Evolutionary conservation across 192 early-diverging fungal species (phyloP), one percentile per base, ranked within the genome.

Genomic region (Backusella morwellensis): DNA sequence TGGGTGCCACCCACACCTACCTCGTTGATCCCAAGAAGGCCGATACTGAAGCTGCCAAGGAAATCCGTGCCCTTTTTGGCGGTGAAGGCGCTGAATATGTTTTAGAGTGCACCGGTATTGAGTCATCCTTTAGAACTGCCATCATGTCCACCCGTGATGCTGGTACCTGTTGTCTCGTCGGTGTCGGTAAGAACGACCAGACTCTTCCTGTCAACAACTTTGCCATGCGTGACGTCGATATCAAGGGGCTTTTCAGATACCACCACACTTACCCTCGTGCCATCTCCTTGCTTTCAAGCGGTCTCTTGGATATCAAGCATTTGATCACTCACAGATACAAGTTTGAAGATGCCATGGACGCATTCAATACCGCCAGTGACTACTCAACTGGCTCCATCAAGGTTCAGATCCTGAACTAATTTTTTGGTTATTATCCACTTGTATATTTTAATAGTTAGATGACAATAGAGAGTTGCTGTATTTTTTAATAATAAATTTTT

Each of bases 41-140:
- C 8, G 77, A 78, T 73, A 63, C 73, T 41, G 44, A 73, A 35
- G 66, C 44, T 21, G 77, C 72, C 8, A 74, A 73, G 66, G 77
- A 78, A 23, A 67, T 78, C 23, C 71, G 77, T 15, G 29, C 21
- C 4, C 40, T 78, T 2, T 36, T 78, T 40, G 74, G 77, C 7
- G 21, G 54, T 52, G 74, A 80, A 59, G 72, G 66, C 36, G 68
- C 81, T 34, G 77, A 82, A 42, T 75, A 71, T 36, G 35, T 52
- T 8, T 82, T 82, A 32, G 81, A 82, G 59, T 82, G 81, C 34
- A 74, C 73, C n/a, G 81, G 81, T 54, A 73, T 75, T 52, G 81
- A 82, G 14, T 75, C 77, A 8, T 82, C 77, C 11, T 75, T 76
- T 52, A 73, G 74, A 40, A 66, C 77, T 26, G 81, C 77, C 23